These are phyloP conservation scores for Cavenderia fasciculata DNA, from an alignment of 78 protist genomes.

Conservation along the genomic window DNA sequence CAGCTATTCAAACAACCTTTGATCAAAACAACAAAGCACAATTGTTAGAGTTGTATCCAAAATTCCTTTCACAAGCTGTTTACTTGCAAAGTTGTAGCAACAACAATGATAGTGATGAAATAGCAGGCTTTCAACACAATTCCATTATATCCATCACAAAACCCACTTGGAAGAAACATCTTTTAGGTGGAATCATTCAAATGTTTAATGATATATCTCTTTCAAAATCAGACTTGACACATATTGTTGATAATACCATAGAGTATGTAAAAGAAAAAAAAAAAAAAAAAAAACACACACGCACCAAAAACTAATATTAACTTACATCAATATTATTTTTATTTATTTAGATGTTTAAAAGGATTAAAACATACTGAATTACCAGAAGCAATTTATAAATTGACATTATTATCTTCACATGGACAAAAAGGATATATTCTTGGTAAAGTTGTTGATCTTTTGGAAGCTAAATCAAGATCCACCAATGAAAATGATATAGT, in stretches of 20 bases:
- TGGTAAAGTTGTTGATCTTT: neutral
- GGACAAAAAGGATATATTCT: slow-evolving; percentile 41
- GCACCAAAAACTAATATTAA: no score
- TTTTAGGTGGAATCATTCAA: neutral
- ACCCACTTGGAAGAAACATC: no score
- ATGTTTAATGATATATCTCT: slow-evolving; percentile 22
- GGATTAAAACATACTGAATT: neutral
- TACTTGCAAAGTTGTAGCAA: no score
- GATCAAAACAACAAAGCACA: no score
- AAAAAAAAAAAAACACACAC: neutral
- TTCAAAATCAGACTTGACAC: neutral
- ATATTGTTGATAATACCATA: neutral
- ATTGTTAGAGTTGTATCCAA: no score
- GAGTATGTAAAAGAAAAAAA: neutral
- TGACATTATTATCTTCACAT: slow-evolving; percentile 26
- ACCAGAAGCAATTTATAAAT: neutral
- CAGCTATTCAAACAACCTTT: no score
- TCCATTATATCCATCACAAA: no score
- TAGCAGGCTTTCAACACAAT: no score
- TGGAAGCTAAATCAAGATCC: neutral
- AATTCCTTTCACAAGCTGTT: no score
- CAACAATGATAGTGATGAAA: no score
- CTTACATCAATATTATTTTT: neutral
- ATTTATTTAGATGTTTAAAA: neutral
- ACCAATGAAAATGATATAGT: neutral